These are phyloP conservation scores for Saccharomycopsis crataegensis DNA, from an alignment of 1,139 yeast species.

Conservation along the genomic window DNA sequence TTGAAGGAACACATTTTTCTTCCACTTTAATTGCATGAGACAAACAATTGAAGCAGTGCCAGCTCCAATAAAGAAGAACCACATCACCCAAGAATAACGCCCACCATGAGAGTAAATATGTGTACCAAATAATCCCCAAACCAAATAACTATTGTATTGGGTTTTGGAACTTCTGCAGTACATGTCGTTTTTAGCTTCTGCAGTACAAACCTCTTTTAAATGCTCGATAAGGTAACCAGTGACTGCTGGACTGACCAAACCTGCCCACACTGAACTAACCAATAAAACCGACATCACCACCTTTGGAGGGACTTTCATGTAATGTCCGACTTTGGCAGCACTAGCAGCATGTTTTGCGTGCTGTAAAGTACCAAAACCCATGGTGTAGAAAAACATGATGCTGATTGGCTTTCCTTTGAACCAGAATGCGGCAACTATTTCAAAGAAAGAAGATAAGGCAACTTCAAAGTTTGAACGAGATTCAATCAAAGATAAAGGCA, in stretches of 20 bases:
- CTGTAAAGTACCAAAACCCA: conserved; percentile 49
- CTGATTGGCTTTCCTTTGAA: conserved; percentile 58
- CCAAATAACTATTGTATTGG: neutral
- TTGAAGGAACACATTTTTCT: neutral
- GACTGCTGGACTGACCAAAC: conserved; percentile 33
- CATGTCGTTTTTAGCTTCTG: neutral
- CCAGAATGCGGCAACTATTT: conserved; percentile 31
- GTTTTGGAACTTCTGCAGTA: too few relatives aligned
- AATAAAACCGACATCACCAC: conserved; percentile 50
- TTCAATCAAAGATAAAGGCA: too few relatives aligned
- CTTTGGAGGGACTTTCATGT: conserved; percentile 55
- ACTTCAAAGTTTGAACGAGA: neutral
- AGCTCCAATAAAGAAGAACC: conserved; percentile 1
- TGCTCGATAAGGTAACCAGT: neutral
- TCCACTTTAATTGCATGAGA: neutral
- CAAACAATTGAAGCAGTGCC: neutral
- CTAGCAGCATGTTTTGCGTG: conserved; percentile 50
- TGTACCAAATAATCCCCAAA: conserved; percentile 5
- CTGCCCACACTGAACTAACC: conserved; percentile 33
- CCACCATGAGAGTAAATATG: conserved; percentile 3
- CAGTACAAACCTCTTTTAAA: neutral
- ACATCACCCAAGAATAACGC: neutral
- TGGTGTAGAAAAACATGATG: conserved; percentile 52
- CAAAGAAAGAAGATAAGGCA: conserved; percentile 3
- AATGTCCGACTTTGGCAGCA: conserved; percentile 59